These are phyloP conservation scores for Hordeum pubiflorum DNA, from an alignment of 202 grass and related monocot species.

Conservation along the genomic window DNA sequence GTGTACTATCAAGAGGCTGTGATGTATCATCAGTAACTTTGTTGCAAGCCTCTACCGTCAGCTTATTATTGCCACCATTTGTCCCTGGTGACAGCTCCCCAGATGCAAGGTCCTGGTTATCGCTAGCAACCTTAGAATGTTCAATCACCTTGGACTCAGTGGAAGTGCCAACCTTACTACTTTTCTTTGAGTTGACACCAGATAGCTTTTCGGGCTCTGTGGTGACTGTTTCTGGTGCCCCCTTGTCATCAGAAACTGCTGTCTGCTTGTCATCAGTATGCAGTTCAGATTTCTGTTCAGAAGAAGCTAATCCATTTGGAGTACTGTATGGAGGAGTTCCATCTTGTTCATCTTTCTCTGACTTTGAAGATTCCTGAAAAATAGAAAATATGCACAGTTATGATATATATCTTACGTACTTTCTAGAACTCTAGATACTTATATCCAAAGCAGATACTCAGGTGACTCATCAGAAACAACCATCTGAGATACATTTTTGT, in stretches of 20 bases:
- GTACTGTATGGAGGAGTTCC: slow-evolving; percentile 19
- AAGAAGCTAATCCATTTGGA: slow-evolving; percentile 36
- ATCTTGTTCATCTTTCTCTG: slow-evolving; percentile 47
- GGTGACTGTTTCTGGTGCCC: slow-evolving; percentile 13
- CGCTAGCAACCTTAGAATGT: slow-evolving; percentile 20
- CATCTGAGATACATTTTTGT: slow-evolving; percentile 41
- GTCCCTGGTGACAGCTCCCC: slow-evolving; percentile 19
- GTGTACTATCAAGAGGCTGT: no score
- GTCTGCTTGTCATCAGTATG: slow-evolving; percentile 21
- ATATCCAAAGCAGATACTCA: slow-evolving; percentile 21
- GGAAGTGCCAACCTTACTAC: slow-evolving; percentile 9
- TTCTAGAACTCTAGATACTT: neutral
- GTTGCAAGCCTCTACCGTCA: slow-evolving; percentile 2
- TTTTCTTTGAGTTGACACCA: slow-evolving; percentile 30
- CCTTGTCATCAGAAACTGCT: slow-evolving; percentile 21
- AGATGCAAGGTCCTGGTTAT: slow-evolving; percentile 15
- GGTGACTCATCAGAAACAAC: slow-evolving; percentile 42
- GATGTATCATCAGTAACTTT: neutral
- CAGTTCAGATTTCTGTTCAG: slow-evolving; percentile 45
- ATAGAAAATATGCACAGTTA: slow-evolving; percentile 3
- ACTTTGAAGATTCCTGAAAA: slow-evolving; percentile 35
- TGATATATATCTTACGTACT: neutral
- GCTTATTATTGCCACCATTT: slow-evolving; percentile 25
- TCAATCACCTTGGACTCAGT: neutral
- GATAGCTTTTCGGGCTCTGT: slow-evolving; percentile 28